These are phyloP conservation scores for Kluyveromyces sp. DNA, from an alignment of 1,139 yeast species.

Conservation along the genomic window DNA sequence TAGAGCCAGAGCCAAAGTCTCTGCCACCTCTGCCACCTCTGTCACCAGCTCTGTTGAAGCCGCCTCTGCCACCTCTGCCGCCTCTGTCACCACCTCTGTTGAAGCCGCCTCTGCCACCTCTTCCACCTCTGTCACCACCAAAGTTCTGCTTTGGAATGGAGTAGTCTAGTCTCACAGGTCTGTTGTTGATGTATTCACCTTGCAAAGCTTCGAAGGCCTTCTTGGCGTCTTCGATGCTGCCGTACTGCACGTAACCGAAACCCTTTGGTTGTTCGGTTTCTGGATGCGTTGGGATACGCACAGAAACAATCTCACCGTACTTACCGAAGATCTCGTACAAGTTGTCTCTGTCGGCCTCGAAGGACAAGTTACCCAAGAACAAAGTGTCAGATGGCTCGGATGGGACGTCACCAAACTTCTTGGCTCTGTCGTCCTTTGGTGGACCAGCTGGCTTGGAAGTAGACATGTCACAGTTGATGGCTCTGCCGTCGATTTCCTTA, in stretches of 20 bases:
- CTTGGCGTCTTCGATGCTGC: constrained; percentile 81
- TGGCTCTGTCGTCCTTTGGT: constrained; percentile 66
- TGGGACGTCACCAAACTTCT: constrained; percentile 80
- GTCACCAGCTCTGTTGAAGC: constrained; percentile 34
- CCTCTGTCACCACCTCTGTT: constrained; percentile 37
- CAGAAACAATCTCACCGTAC: constrained; percentile 75
- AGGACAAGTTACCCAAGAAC: constrained; percentile 91
- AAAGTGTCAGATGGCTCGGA: constrained; percentile 92
- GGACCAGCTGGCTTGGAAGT: constrained; percentile 64
- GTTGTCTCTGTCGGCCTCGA: constrained; percentile 75
- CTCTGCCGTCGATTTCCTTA: constrained; percentile 92
- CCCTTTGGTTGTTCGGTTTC: constrained; percentile 99
- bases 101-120: constrained; percentile 35
- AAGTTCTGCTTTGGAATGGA: constrained; percentile 71
- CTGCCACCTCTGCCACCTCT: constrained; percentile 36
- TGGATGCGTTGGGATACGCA: constrained; percentile 95
- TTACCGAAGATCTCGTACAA: constrained; percentile 65
- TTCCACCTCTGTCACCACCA: constrained; percentile 35
- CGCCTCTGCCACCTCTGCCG: constrained; percentile 39
- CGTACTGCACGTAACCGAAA: constrained; percentile 92
- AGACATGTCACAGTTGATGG: constrained; percentile 88
- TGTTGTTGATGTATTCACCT: constrained; percentile 84
- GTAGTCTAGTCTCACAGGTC: constrained; percentile 91
- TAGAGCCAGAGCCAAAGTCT: constrained; percentile 45
- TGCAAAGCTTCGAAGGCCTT: constrained; percentile 80